Conservation (phyloP, 2,329 filamentous ascomycete species). For the Ophiocordyceps camponoti-leonardi region DNA sequence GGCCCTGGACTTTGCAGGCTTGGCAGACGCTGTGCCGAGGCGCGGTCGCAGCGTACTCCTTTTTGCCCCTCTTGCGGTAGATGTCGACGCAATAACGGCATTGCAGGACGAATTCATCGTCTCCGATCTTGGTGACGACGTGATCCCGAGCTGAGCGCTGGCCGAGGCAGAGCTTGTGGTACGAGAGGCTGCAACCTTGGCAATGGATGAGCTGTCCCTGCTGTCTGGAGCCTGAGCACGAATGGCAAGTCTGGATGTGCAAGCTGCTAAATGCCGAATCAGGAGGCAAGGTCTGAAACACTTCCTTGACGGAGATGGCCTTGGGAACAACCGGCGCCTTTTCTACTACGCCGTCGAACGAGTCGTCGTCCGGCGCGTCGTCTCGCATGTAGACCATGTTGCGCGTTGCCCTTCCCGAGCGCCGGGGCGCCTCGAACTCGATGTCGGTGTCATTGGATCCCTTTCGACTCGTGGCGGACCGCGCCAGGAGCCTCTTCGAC, state of each 20-base stretch:
- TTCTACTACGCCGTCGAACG: slow-evolving; percentile 30
- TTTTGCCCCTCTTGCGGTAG: slow-evolving; percentile 48
- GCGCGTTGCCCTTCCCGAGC: slow-evolving; percentile 29
- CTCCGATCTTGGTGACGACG: slow-evolving; percentile 66
- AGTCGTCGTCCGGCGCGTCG: slow-evolving; percentile 39
- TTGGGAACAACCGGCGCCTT: slow-evolving; percentile 28
- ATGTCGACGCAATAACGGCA: slow-evolving; percentile 69
- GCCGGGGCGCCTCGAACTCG: slow-evolving; percentile 33
- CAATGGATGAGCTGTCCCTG: slow-evolving; percentile 62
- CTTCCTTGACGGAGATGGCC: slow-evolving; percentile 51
- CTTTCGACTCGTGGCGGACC: slow-evolving; percentile 3
- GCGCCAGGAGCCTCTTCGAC: slow-evolving; percentile 1
- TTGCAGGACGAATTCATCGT: slow-evolving; percentile 70
- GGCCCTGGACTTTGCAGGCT: slow-evolving; percentile 46
- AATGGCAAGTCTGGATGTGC: slow-evolving; percentile 57
- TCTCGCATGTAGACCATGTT: slow-evolving; percentile 30
- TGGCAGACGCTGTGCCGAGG: slow-evolving; percentile 60
- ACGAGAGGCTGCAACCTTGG: slow-evolving; percentile 75
- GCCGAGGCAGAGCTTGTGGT: slow-evolving; percentile 73
- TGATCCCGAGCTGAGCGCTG: slow-evolving; percentile 62
- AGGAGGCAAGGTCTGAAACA: slow-evolving; percentile 45
- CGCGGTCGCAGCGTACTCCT: slow-evolving; percentile 18
- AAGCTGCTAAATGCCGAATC: slow-evolving; percentile 50
- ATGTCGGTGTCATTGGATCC: slow-evolving; percentile 25
- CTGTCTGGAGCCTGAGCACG: slow-evolving; percentile 36